Conservation (phyloP, 805 yeast species). For the Candida chauliodis region DNA sequence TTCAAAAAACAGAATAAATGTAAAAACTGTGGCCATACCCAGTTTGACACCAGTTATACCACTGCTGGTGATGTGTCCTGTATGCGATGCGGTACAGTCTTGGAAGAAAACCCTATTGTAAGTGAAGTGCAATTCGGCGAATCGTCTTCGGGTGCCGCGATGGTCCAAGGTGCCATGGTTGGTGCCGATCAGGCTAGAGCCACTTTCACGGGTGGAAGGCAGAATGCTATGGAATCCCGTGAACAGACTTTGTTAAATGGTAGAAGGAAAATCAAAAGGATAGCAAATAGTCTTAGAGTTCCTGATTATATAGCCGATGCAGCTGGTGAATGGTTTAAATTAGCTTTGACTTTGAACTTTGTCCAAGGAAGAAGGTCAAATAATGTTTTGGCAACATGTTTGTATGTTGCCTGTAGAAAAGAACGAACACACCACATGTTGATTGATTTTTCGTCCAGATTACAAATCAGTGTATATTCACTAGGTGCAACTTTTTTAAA, state of each 20-base stretch:
- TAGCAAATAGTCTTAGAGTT: slow-evolving; percentile 74
- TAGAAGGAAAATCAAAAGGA: slow-evolving; percentile 67
- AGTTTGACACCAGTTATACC: slow-evolving; percentile 20
- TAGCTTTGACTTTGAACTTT: slow-evolving; percentile 83
- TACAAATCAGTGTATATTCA: slow-evolving; percentile 88
- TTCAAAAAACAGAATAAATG: slow-evolving; percentile 14
- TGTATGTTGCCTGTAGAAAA: slow-evolving; percentile 90
- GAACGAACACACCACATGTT: slow-evolving; percentile 92
- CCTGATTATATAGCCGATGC: slow-evolving; percentile 84
- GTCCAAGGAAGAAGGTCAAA: slow-evolving; percentile 97
- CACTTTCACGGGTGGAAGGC: slow-evolving; percentile 58
- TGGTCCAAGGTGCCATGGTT: slow-evolving; percentile 91
- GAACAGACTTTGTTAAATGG: slow-evolving; percentile 89
- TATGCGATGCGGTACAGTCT: slow-evolving; percentile 77
- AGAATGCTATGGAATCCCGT: slow-evolving; percentile 75
- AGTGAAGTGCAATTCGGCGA: slow-evolving; percentile 95
- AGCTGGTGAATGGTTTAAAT: slow-evolving; percentile 83
- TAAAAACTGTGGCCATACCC: slow-evolving; percentile 23
- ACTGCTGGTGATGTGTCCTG: slow-evolving; percentile 76
- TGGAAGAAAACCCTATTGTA: slow-evolving; percentile 90
- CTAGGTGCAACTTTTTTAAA: slow-evolving; percentile 95
- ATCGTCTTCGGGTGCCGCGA: slow-evolving; percentile 88
- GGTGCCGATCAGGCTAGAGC: slow-evolving; percentile 84
- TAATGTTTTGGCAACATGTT: slow-evolving; percentile 91
- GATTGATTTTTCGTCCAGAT: slow-evolving; percentile 86